phyloP scores from a whole-genome alignment of 2,329 filamentous ascomycete genomes.

The Drechslerella stenobrocha region DNA sequence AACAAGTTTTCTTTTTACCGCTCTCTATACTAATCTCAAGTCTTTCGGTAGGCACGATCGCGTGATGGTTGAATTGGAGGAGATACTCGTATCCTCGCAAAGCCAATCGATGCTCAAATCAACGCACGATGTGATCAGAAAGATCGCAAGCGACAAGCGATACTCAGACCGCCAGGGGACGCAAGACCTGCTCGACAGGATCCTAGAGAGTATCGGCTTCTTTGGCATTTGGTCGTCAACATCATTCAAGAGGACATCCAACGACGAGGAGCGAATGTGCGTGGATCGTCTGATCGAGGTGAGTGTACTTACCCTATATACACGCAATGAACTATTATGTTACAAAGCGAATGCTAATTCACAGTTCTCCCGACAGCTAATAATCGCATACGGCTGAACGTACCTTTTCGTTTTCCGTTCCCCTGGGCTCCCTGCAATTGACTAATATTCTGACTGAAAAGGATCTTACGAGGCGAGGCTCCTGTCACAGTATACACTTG shows the following conservation, averaged over 20 bases:
- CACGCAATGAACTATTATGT: too few relatives aligned
- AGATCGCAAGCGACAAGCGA: conserved; percentile 62
- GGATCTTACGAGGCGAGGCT: too few relatives aligned
- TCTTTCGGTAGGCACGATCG: conserved; percentile 56
- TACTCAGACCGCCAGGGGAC: conserved; percentile 61
- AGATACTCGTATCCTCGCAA: conserved; percentile 67
- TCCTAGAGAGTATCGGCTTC: conserved; percentile 66
- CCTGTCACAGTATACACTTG: too few relatives aligned
- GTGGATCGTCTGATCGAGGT: conserved; percentile 48
- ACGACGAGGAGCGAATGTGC: conserved; percentile 48
- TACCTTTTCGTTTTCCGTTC: background rate
- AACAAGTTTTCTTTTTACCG: background rate
- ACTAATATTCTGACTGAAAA: too few relatives aligned
- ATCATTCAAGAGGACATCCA: conserved; percentile 58
- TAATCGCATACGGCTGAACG: conserved; percentile 24
- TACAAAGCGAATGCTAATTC: background rate
- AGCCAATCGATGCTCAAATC: conserved; percentile 65
- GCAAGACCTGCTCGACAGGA: conserved; percentile 60
- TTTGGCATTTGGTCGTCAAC: conserved; percentile 66
- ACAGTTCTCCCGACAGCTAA: conserved; percentile 12
- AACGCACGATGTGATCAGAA: conserved; percentile 65
- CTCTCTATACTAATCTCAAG: too few relatives aligned
- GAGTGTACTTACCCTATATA: conserved; percentile 4
- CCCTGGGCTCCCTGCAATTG: too few relatives aligned
- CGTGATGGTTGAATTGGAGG: conserved; percentile 65